These are phyloP conservation scores for Magnolia kwangsiensis DNA, from an alignment of 164 flowering plant species.

Conservation along the genomic window DNA sequence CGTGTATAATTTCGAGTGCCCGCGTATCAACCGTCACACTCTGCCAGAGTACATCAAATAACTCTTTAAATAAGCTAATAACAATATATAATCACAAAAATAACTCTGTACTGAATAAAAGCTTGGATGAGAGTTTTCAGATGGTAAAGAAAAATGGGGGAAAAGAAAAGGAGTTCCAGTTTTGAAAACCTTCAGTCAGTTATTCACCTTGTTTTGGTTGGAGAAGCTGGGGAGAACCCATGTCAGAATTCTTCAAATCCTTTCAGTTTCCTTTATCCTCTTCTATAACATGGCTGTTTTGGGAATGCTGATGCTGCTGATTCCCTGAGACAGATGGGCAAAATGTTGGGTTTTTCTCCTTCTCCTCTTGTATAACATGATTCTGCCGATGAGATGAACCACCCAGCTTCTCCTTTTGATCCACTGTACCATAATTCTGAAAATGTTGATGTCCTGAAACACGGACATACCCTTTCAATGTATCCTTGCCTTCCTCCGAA, in stretches of 20 bases:
- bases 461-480: not conserved
- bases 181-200: not conserved
- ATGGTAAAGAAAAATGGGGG: too few species aligned
- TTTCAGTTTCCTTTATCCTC: slow-evolving; percentile 4
- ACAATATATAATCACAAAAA: not conserved
- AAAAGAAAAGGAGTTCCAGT: too few species aligned
- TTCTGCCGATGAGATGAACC: not conserved
- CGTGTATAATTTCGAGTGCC: not conserved
- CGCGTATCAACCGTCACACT: not conserved
- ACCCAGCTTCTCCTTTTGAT: not conserved
- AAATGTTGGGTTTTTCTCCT: slow-evolving; percentile 9
- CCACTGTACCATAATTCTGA: not conserved
- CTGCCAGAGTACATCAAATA: not conserved
- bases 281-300: slow-evolving; percentile 1
- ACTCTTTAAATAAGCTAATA: not conserved
- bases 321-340: too few species aligned
- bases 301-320: not conserved
- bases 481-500: slow-evolving; percentile 5
- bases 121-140: not conserved
- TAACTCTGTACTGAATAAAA: not conserved
- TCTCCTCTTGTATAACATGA: slow-evolving; percentile 3
- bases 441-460: slow-evolving; percentile 7
- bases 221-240: not conserved
- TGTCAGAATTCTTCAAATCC: slow-evolving; percentile 1
- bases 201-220: slow-evolving; percentile 13